These are phyloP conservation scores for Ensete ventricosum DNA, from an alignment of 176 grass and related monocot genomes.

Conservation along the genomic window DNA sequence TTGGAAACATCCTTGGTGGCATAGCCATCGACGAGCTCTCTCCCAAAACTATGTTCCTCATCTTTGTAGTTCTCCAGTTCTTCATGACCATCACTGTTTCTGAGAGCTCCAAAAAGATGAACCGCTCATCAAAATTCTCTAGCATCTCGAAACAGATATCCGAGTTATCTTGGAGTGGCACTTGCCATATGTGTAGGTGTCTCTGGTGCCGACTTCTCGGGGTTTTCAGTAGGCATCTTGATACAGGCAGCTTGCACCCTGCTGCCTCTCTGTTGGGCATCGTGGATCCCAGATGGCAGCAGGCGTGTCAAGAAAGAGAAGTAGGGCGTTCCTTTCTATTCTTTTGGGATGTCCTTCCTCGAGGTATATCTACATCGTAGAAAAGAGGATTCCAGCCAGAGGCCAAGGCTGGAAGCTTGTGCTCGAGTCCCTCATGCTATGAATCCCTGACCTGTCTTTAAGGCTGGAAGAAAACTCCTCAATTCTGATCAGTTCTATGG, in stretches of 20 bases:
- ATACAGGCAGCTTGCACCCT: conserved; percentile 61
- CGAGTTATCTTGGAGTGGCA: conserved; percentile 78
- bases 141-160: conserved; percentile 64
- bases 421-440: no score
- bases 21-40: conserved; percentile 61
- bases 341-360: background rate
- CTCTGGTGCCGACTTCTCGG: conserved; percentile 56
- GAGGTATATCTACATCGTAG: no score
- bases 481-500: no score
- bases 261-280: conserved; percentile 51
- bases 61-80: conserved; percentile 66
- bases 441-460: no score
- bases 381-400: no score
- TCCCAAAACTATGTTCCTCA: conserved; percentile 68
- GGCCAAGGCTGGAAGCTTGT: no score
- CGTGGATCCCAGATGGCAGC: conserved; percentile 49
- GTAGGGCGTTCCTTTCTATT: conserved; percentile 12
- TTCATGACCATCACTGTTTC: conserved; percentile 46
- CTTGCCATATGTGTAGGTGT: conserved; percentile 58
- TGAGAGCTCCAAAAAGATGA: conserved; percentile 51
- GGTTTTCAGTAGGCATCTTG: conserved; percentile 44
- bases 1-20: conserved; percentile 84
- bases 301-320: conserved; percentile 57
- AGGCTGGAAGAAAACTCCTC: no score
- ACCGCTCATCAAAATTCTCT: conserved; percentile 28